phyloP scores from a whole-genome alignment of 176 grass and related monocot genomes.

The Zoysia pacifica region DNA sequence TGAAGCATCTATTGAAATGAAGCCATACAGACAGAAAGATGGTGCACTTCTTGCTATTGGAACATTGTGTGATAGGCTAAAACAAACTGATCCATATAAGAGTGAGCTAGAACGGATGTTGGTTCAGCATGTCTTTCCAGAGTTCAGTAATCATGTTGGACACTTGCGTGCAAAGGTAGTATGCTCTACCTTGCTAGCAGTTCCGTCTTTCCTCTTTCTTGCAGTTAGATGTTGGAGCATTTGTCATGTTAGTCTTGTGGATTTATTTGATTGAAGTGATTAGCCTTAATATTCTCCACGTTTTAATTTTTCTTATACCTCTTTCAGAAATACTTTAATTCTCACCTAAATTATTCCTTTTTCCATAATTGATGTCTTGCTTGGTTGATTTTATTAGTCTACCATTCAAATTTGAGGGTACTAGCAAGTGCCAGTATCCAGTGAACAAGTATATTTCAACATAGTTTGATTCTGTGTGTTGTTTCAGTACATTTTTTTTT shows the following conservation, averaged over 20 bases:
- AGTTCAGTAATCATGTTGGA: constrained; percentile 70
- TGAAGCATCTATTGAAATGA: constrained; percentile 65
- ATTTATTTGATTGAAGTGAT: constrained; percentile 13
- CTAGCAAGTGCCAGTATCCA: neutral
- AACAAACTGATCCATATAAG: constrained; percentile 92
- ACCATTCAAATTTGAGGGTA: neutral
- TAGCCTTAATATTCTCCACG: neutral
- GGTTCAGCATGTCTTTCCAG: constrained; percentile 90
- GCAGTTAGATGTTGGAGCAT: constrained; percentile 3
- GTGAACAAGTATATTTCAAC: neutral
- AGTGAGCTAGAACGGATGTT: constrained; percentile 81
- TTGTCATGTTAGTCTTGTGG: neutral
- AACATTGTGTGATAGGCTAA: constrained; percentile 89
- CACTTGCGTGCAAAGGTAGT: constrained; percentile 86
- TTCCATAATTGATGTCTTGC: no score
- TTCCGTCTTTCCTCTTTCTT: constrained; percentile 13
- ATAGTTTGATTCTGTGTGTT: neutral
- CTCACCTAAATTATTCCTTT: neutral
- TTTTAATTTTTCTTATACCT: no score
- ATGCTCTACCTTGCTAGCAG: constrained; percentile 16
- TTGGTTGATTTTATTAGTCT: neutral
- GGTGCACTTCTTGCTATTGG: constrained; percentile 97
- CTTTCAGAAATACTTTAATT: neutral
- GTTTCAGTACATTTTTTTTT: neutral
- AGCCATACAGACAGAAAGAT: constrained; percentile 91